A percentile compares a stretch with the other conserved stretches of the same genome.
phyloP scores from a whole-genome alignment of 2,329 filamentous ascomycete genomes.

The Botrytis medusae region DNA sequence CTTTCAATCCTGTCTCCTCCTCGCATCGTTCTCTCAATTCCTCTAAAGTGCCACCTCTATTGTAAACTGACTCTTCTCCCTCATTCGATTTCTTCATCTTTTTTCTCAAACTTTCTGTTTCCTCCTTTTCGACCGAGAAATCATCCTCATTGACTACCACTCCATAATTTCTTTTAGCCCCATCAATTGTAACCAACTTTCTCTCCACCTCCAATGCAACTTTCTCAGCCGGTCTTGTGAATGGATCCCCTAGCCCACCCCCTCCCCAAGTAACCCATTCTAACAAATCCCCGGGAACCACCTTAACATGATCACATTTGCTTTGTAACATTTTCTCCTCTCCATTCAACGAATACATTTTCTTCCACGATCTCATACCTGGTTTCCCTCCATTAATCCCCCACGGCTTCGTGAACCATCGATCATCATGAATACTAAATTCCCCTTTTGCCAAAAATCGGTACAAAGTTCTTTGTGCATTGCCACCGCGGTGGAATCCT shows the following conservation, averaged over 20 bases:
- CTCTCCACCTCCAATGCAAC: slow-evolving; percentile 18
- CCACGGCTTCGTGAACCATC: slow-evolving; percentile 20
- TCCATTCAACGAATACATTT: not conserved
- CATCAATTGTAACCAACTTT: not conserved
- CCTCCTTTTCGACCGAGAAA: slow-evolving; percentile 2
- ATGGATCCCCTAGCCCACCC: slow-evolving; percentile 5
- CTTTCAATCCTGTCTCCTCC: slow-evolving; percentile 11
- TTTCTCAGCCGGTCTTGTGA: slow-evolving; percentile 11
- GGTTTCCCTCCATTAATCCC: slow-evolving; percentile 5
- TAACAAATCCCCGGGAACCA: slow-evolving; percentile 9
- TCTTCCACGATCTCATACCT: slow-evolving; percentile 14
- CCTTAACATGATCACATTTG: slow-evolving; percentile 18
- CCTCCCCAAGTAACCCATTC: slow-evolving; percentile 20
- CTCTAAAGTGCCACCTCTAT: slow-evolving; percentile 12
- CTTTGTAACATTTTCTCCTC: slow-evolving; percentile 5
- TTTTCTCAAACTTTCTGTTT: not conserved
- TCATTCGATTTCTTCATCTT: slow-evolving; percentile 1
- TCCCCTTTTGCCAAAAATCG: slow-evolving; percentile 10
- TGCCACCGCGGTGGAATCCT: slow-evolving; percentile 12
- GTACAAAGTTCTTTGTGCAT: slow-evolving; percentile 14
- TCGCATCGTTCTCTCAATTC: slow-evolving; percentile 5
- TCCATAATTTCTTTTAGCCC: slow-evolving; percentile 9
- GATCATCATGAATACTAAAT: slow-evolving; percentile 18
- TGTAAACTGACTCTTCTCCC: not conserved
- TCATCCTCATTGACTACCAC: slow-evolving; percentile 4